Conservation (phyloP, 768 basidiomycete species). For the Agrocybe chaxingu region DNA sequence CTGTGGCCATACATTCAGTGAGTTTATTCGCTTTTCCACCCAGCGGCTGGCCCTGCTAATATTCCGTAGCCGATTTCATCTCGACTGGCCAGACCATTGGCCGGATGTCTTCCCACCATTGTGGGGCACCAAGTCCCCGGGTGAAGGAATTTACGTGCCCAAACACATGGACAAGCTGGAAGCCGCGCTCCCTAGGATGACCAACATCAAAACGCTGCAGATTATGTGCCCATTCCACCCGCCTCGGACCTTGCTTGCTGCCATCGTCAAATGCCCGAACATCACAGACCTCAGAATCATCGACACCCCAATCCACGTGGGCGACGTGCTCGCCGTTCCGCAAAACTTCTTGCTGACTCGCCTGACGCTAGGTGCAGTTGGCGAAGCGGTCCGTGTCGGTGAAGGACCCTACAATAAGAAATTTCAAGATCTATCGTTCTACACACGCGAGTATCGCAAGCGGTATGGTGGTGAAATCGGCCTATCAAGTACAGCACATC, state of each 20-base stretch:
- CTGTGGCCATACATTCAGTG: conserved; percentile 37
- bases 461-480: conserved; percentile 30
- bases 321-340: conserved; percentile 29
- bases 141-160: conserved; percentile 30
- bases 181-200: conserved; percentile 33
- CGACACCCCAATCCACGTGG: conserved; percentile 37
- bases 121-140: conserved; percentile 34
- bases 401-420: conserved; percentile 37
- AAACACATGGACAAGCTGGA: conserved; percentile 34
- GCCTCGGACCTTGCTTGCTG: conserved; percentile 31
- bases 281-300: conserved; percentile 33
- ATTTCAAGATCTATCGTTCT: conserved; percentile 32
- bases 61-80: conserved; percentile 26
- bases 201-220: conserved; percentile 29
- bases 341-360: conserved; percentile 28
- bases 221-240: conserved; percentile 39
- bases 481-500: conserved; percentile 27
- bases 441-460: conserved; percentile 35
- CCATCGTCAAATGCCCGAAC: conserved; percentile 29
- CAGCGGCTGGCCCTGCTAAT: not conserved
- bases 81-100: conserved; percentile 45
- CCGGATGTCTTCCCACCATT: conserved; percentile 35
- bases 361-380: conserved; percentile 34
- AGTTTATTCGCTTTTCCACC: conserved; percentile 8
- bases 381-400: conserved; percentile 37